Evolutionary conservation across 1,284 basidiomycete species (phyloP).

Genomic region (Polyporus tsugae): DNA sequence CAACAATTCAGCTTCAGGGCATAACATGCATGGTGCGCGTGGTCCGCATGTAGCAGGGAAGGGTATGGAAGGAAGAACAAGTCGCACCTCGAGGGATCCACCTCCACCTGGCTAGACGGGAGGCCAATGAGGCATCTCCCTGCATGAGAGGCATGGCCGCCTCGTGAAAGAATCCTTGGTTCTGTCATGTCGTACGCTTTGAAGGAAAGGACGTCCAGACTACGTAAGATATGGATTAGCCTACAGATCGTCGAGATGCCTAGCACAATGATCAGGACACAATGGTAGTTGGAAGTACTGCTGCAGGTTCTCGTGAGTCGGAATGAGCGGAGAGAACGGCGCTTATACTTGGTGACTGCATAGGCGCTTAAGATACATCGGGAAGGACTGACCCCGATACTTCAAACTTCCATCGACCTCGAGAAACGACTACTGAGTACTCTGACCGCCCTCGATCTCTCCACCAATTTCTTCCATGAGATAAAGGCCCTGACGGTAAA

Average conservation of each 20-base stretch:
- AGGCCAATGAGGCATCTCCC: conserved; percentile 40
- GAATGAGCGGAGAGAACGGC: too few species aligned
- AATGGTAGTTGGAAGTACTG: too few species aligned
- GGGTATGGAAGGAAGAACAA: background rate
- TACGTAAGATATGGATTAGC: background rate
- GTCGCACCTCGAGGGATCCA: conserved; percentile 40
- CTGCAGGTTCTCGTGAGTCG: too few species aligned
- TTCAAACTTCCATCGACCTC: too few species aligned
- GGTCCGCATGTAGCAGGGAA: background rate
- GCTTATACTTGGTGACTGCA: too few species aligned
- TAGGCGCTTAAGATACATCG: too few species aligned
- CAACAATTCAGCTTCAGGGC: background rate
- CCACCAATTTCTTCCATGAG: too few species aligned
- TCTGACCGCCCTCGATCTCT: too few species aligned
- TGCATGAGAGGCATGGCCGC: conserved; percentile 37
- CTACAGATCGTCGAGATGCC: background rate
- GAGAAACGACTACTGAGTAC: too few species aligned
- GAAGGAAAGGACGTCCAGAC: background rate
- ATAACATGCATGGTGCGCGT: background rate
- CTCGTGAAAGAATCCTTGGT: conserved; percentile 19
- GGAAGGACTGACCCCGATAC: too few species aligned
- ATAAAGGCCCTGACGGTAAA: too few species aligned
- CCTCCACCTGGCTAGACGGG: conserved; percentile 37
- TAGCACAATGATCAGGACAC: background rate
- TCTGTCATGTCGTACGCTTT: background rate